These are phyloP conservation scores for Termitomyces sp. DNA, from an alignment of 768 basidiomycete genomes.

Conservation along the genomic window DNA sequence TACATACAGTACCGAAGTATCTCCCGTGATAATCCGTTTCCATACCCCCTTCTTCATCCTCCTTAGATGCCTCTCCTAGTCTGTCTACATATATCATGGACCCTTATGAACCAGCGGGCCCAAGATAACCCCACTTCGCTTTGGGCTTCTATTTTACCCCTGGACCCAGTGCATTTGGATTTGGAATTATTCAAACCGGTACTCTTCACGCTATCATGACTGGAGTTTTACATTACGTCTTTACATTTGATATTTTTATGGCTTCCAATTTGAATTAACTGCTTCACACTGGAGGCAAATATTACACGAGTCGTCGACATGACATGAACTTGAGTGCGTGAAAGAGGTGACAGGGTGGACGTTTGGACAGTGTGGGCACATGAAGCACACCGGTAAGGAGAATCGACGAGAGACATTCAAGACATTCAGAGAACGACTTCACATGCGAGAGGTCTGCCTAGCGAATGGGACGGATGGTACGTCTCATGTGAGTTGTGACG, in stretches of 20 bases:
- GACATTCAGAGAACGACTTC: neutral
- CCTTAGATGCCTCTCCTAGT: neutral
- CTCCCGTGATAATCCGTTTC: neutral
- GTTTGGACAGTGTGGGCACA: too few relatives aligned
- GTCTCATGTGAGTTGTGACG: neutral
- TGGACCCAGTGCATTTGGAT: slow-evolving; percentile 5
- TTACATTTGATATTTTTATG: neutral
- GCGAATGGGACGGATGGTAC: neutral
- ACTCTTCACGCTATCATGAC: neutral
- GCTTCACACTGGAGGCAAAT: neutral
- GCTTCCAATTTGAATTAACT: neutral
- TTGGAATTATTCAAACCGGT: neutral
- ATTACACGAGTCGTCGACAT: too few relatives aligned
- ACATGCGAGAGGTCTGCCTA: neutral
- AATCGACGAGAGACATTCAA: neutral
- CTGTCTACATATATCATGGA: neutral
- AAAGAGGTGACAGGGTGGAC: neutral
- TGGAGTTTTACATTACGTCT: slow-evolving; percentile 3
- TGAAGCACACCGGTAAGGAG: too few relatives aligned
- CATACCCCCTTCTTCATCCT: neutral
- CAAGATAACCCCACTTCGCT: neutral
- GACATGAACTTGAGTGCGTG: neutral
- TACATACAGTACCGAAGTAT: neutral
- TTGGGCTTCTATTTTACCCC: neutral
- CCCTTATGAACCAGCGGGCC: neutral